Evolutionary conservation across 2,329 filamentous ascomycete genomes (phyloP).

Genomic region (Pseudogymnoascus sp.): DNA sequence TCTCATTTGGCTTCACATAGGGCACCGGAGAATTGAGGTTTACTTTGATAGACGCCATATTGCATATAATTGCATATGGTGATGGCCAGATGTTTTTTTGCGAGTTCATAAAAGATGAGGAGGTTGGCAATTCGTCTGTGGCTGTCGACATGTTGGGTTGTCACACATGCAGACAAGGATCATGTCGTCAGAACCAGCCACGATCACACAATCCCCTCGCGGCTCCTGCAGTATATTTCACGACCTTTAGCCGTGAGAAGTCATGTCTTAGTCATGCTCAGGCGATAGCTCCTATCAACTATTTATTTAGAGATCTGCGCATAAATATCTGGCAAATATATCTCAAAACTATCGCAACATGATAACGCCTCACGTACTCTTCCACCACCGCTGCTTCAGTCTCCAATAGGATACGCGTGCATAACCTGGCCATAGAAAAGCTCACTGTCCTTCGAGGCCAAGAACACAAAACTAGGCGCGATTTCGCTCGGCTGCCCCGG

Average conservation of each 20-base stretch:
- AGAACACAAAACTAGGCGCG: constrained; percentile 68
- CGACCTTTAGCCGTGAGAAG: neutral
- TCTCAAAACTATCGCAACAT: neutral
- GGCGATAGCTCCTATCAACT: neutral
- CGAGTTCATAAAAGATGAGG: neutral
- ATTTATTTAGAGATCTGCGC: neutral
- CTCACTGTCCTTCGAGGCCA: constrained; percentile 64
- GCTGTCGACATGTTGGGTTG: neutral
- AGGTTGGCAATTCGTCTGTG: neutral
- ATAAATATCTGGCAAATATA: neutral
- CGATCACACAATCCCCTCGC: neutral
- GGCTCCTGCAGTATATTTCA: neutral
- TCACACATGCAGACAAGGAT: constrained; percentile 1
- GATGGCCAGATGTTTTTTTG: neutral
- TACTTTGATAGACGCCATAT: constrained; percentile 2
- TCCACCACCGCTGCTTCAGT: neutral
- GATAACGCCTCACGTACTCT: neutral
- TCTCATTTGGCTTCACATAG: neutral
- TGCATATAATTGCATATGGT: constrained; percentile 1
- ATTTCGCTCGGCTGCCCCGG: constrained; percentile 73
- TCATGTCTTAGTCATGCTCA: neutral
- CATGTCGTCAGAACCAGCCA: constrained; percentile 1
- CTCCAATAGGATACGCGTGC: neutral
- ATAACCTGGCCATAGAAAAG: constrained; percentile 62
- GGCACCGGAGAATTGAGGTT: constrained; percentile 1